Percentiles rank a stretch among this genome's conserved stretches.
These are phyloP conservation scores for Basipetospora chlamydospora DNA, from an alignment of 2,329 filamentous ascomycete species.

Conservation along the genomic window DNA sequence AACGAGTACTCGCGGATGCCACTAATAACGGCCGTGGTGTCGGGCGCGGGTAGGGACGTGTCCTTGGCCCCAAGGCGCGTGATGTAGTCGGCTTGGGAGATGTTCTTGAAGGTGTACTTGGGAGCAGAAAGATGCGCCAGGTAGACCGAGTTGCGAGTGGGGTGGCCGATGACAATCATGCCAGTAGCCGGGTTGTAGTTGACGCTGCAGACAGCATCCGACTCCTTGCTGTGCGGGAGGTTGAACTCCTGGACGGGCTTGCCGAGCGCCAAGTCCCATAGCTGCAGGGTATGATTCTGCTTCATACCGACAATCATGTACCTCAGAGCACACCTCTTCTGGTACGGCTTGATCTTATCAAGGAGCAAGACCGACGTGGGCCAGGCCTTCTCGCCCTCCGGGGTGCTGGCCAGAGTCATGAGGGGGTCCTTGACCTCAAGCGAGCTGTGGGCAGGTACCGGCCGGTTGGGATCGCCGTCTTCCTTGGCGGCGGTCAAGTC, in stretches of 20 bases:
- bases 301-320: conserved; percentile 98
- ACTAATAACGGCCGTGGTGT: conserved; percentile 94
- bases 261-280: conserved; percentile 91
- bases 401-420: conserved; percentile 73
- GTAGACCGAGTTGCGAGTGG: conserved; percentile 93
- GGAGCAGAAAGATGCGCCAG: conserved; percentile 92
- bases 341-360: conserved; percentile 88
- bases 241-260: conserved; percentile 97
- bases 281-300: conserved; percentile 95
- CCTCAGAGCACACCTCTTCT: conserved; percentile 75
- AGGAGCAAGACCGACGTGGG: conserved; percentile 92
- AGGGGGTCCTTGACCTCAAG: conserved; percentile 76
- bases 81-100: conserved; percentile 82
- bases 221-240: conserved; percentile 88
- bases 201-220: conserved; percentile 94
- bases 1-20: conserved; percentile 93
- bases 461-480: conserved; percentile 32
- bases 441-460: conserved; percentile 38
- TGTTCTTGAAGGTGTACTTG: conserved; percentile 68
- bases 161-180: conserved; percentile 89
- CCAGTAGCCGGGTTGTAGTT: conserved; percentile 85
- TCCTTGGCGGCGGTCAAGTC: conserved; percentile 48
- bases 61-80: conserved; percentile 62
- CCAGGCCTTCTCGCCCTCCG: conserved; percentile 85
- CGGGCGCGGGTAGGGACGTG: conserved; percentile 61